phyloP scores from a whole-genome alignment of 495 filamentous ascomycete genomes.

The Penicillium pulvis region DNA sequence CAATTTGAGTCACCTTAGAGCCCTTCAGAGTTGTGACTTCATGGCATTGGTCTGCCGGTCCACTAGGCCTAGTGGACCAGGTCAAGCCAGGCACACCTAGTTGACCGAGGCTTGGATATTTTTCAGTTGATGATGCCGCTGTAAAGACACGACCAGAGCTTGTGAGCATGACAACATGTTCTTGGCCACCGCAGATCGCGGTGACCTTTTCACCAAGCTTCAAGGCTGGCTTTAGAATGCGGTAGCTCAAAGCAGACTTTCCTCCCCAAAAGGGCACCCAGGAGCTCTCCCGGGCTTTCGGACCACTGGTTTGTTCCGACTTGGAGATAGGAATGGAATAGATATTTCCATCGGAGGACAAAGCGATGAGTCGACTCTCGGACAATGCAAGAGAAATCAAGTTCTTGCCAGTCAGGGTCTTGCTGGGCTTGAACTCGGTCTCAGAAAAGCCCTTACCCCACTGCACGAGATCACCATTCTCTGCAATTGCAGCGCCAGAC shows the following conservation, averaged over 20 bases:
- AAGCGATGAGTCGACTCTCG: conserved; percentile 77
- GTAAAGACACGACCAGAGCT: conserved; percentile 83
- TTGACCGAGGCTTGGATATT: conserved; percentile 82
- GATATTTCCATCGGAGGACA: conserved; percentile 74
- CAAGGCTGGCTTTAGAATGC: conserved; percentile 67
- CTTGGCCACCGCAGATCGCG: conserved; percentile 72
- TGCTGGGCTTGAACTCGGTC: conserved; percentile 56
- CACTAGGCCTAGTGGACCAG: conserved; percentile 75
- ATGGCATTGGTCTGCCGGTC: conserved; percentile 77
- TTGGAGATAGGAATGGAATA: conserved; percentile 84
- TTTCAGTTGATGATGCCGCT: conserved; percentile 72
- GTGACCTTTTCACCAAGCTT: conserved; percentile 73
- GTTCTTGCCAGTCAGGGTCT: conserved; percentile 81
- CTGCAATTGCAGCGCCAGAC: conserved; percentile 86
- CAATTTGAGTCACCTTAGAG: conserved; percentile 68
- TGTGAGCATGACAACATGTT: conserved; percentile 87
- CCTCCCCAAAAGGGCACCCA: conserved; percentile 78
- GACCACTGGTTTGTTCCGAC: conserved; percentile 63
- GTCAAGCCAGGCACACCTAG: conserved; percentile 81
- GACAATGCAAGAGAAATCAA: conserved; percentile 72
- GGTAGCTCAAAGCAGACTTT: conserved; percentile 66
- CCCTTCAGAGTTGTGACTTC: conserved; percentile 68
- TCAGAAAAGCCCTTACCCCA: conserved; percentile 81
- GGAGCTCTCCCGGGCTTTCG: conserved; percentile 61
- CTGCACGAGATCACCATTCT: conserved; percentile 86